Base-by-base conservation (phyloP, 2,329 filamentous ascomycete species). In the Scedosporium apiospermum region DNA sequence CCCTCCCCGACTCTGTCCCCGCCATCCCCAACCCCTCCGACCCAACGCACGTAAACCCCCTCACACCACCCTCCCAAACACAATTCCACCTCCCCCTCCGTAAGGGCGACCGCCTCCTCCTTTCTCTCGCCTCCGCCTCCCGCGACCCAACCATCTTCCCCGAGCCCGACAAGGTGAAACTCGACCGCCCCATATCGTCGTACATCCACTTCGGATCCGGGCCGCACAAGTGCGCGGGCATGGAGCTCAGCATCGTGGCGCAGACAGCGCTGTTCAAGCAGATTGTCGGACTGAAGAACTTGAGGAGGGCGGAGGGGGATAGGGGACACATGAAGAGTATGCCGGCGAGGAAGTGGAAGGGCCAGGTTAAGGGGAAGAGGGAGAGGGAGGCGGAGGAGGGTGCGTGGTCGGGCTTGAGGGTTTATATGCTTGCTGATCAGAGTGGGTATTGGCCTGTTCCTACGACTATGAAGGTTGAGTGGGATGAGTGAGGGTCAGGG, bases 161-260 rank as follows among this genome's bases (percentile, higher is more conserved):
- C 2, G 71, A 80, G 60, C 82, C 81, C 9, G 70, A 77, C 27
- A 70, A 76, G 61, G 77, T 85, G n/a, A 74, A 74, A 18, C 73
- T 82, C 18, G 77, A 82, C 66, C 77, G 83, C 4, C 78, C 77
- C 0, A 66, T 80, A 27, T 76, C 79, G 7, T 72, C 72, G 1
- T 85, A 85, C 68, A 78, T 84, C 64, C 76, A 80, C 69, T 80
- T 79, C 65, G 81, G 81, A 42, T 73, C 76, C 30, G 83, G 82
- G 0, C 75, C 80, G 16, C 80, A 60, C 23, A 26, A 27, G 58
- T 60, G 58, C 49, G 49, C 49, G n/a, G 49, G 49, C 10, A 26
- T 26, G 49, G 49, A 53, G 49, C 49, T 53, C 49, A 21, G n/a
- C 55, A 34, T 58, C 23, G 26, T 30, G 16, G 55, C 55, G 23